Conservation (phyloP, 2,329 filamentous ascomycete genomes). For the Ilyonectria destructans region DNA sequence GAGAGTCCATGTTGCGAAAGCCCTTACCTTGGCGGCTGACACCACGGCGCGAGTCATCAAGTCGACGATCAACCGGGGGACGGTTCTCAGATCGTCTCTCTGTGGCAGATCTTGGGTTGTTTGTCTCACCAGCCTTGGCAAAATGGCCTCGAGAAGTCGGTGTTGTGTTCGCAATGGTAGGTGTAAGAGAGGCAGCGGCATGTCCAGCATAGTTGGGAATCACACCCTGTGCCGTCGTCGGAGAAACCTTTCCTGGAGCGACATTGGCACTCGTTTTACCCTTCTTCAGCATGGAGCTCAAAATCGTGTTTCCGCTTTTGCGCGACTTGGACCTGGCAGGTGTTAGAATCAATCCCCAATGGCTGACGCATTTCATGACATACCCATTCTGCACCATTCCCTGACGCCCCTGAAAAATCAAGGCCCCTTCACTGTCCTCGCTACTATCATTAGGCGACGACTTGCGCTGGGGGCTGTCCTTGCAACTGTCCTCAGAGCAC, state of each 20-base stretch:
- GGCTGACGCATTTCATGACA: constrained; percentile 28
- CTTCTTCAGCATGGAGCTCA: constrained; percentile 68
- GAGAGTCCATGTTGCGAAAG: constrained; percentile 34
- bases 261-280: constrained; percentile 65
- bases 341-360: constrained; percentile 32
- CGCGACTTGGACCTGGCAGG: constrained; percentile 54
- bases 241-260: constrained; percentile 66
- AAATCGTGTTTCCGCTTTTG: constrained; percentile 60
- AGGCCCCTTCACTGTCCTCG: constrained; percentile 44
- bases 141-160: constrained; percentile 51
- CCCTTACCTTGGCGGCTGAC: constrained; percentile 37
- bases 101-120: constrained; percentile 40
- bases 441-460: constrained; percentile 48
- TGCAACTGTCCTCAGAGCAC: constrained; percentile 3
- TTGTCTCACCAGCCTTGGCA: constrained; percentile 47
- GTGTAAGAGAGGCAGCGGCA: constrained; percentile 67
- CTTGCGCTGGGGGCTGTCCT: constrained; percentile 41
- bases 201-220: constrained; percentile 69
- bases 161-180: constrained; percentile 60
- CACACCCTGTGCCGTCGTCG: constrained; percentile 69
- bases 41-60: constrained; percentile 37
- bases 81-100: constrained; percentile 64
- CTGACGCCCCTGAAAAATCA: constrained; percentile 59
- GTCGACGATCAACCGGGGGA: constrained; percentile 52
- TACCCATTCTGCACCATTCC: constrained; percentile 52